Percentiles rank a stretch among this genome's conserved stretches.
phyloP scores from a whole-genome alignment of 1,284 basidiomycete species.

The Irpex rosettiformis region DNA sequence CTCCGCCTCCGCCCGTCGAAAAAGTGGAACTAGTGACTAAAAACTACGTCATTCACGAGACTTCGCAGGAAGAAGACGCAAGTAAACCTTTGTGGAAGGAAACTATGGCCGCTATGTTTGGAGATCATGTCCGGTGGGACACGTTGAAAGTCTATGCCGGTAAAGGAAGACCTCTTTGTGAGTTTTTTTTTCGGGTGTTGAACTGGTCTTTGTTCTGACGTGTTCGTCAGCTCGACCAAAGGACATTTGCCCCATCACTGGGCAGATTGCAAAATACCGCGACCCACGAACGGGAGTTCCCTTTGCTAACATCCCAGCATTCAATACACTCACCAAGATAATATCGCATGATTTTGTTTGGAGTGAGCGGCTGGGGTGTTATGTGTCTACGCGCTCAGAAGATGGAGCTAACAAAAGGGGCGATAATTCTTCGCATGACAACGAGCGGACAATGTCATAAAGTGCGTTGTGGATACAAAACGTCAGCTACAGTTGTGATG shows the following conservation, averaged over 20 bases:
- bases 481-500: background rate
- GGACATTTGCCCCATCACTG: slow-evolving; percentile 63
- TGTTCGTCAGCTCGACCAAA: slow-evolving; percentile 49
- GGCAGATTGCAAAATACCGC: slow-evolving; percentile 60
- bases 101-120: slow-evolving; percentile 77
- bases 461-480: background rate
- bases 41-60: slow-evolving; percentile 65
- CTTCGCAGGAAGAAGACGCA: slow-evolving; percentile 41
- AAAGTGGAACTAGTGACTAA: slow-evolving; percentile 46
- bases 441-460: background rate
- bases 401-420: background rate
- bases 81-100: slow-evolving; percentile 60
- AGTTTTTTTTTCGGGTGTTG: slow-evolving; percentile 22
- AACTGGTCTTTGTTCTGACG: too few relatives aligned
- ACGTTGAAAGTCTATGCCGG: slow-evolving; percentile 57
- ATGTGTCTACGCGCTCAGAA: slow-evolving; percentile 23
- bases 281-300: slow-evolving; percentile 78
- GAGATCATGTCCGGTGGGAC: slow-evolving; percentile 70
- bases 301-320: slow-evolving; percentile 70
- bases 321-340: slow-evolving; percentile 52
- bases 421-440: background rate
- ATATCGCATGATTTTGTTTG: slow-evolving; percentile 65
- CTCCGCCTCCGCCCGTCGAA: slow-evolving; percentile 16
- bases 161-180: slow-evolving; percentile 60
- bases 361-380: slow-evolving; percentile 56